Evolutionary conservation across 2,329 filamentous ascomycete genomes (phyloP).

Genomic region (Arthrobotrys pseudoclavata): DNA sequence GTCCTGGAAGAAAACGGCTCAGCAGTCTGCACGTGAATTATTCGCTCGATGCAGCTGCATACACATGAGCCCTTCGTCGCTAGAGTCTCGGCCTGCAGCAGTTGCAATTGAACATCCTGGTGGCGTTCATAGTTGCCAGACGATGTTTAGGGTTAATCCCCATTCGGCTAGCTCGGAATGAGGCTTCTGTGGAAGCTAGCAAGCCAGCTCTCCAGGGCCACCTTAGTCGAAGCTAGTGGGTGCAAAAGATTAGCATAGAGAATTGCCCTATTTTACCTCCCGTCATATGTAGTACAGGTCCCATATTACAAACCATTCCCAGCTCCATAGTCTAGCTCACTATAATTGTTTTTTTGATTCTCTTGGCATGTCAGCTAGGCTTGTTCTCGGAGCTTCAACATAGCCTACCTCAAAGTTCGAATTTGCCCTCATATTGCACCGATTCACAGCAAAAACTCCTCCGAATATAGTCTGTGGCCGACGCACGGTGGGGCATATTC

Average conservation of each 20-base stretch:
- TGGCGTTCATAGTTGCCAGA: slow-evolving; percentile 10
- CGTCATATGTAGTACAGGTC: not conserved
- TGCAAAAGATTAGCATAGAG: not conserved
- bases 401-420: too few relatives aligned
- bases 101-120: not conserved
- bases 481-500: not conserved
- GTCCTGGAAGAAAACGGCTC: slow-evolving; percentile 28
- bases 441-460: too few relatives aligned
- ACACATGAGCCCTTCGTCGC: not conserved
- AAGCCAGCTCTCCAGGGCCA: not conserved
- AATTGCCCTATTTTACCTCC: not conserved
- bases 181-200: not conserved
- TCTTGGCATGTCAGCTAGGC: not conserved
- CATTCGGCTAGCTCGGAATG: slow-evolving; percentile 18
- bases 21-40: slow-evolving; percentile 22
- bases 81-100: slow-evolving; percentile 23
- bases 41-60: not conserved
- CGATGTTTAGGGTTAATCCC: not conserved
- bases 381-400: too few relatives aligned
- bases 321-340: too few relatives aligned
- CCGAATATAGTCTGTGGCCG: too few relatives aligned
- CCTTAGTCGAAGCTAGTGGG: not conserved
- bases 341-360: not conserved
- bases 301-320: too few relatives aligned
- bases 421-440: too few relatives aligned